phyloP scores from a whole-genome alignment of 495 filamentous ascomycete species.

The Trichoderma orchidacearum region DNA sequence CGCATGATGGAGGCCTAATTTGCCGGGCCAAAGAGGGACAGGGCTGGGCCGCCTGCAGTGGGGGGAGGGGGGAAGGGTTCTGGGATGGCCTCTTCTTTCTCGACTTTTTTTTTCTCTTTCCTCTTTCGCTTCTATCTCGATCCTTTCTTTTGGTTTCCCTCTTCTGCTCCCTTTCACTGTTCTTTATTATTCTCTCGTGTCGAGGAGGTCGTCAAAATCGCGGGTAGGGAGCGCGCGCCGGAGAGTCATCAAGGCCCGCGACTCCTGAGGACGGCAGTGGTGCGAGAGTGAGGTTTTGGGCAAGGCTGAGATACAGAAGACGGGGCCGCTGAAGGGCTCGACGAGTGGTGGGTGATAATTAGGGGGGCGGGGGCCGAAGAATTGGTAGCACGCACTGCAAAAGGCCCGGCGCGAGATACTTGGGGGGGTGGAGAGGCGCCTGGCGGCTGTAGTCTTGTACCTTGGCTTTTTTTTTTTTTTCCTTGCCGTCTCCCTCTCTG shows the following conservation, averaged over 20 bases:
- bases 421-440: neutral
- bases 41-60: conserved; percentile 1
- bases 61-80: neutral
- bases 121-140: neutral
- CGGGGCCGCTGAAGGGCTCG: neutral
- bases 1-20: conserved; percentile 18
- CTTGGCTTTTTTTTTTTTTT: too few species aligned
- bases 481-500: too few species aligned
- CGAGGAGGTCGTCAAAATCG: too few species aligned
- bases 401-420: neutral
- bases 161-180: neutral
- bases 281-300: neutral
- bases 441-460: too few species aligned
- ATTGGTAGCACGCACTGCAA: neutral
- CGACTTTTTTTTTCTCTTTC: neutral
- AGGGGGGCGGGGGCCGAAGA: neutral
- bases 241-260: neutral
- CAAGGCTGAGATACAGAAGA: neutral
- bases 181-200: too few species aligned
- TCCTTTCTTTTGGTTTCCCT: neutral
- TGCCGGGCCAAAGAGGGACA: neutral
- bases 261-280: neutral
- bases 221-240: too few species aligned
- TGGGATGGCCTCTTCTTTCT: neutral
- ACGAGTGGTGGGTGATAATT: neutral